phyloP scores from a whole-genome alignment of 352 stramenopile genomes.

The Saprolegnia diclina region DNA sequence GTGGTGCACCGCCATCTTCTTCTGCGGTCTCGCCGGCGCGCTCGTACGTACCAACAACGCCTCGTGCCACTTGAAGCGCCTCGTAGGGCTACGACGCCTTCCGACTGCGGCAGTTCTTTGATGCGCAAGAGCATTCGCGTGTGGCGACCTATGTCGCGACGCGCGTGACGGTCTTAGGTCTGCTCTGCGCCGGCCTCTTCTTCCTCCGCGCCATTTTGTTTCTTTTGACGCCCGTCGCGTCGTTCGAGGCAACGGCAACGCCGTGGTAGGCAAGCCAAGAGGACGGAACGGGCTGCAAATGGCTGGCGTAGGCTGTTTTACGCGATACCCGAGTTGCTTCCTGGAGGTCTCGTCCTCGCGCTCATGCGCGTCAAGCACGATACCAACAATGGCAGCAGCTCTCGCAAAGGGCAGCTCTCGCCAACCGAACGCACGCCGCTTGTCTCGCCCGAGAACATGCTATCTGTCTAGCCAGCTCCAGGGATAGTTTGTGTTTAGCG shows the following conservation, averaged over 20 bases:
- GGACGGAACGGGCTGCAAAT: neutral
- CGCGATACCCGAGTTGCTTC: slow-evolving; percentile 60
- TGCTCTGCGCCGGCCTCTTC: slow-evolving; percentile 51
- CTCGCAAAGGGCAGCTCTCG: neutral
- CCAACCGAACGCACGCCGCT: neutral
- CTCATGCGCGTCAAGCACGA: slow-evolving; percentile 71
- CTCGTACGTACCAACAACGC: slow-evolving; percentile 34
- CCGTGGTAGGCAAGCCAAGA: no score
- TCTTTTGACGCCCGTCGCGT: slow-evolving; percentile 57
- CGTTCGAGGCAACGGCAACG: slow-evolving; percentile 48
- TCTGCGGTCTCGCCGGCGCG: slow-evolving; percentile 59
- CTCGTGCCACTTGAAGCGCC: neutral
- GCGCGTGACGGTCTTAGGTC: slow-evolving; percentile 54
- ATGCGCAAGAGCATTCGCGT: slow-evolving; percentile 67
- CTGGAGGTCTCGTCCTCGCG: slow-evolving; percentile 59
- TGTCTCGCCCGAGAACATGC: neutral
- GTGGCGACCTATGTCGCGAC: slow-evolving; percentile 46
- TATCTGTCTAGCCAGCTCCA: neutral
- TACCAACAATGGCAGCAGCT: neutral
- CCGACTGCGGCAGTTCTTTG: slow-evolving; percentile 48
- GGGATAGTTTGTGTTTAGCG: no score
- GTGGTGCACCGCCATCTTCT: slow-evolving; percentile 63
- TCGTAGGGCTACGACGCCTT: slow-evolving; percentile 32
- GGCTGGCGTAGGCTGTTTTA: slow-evolving; percentile 41
- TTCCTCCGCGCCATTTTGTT: slow-evolving; percentile 58